Conservation (phyloP, 75 land plant species). For the Pinus taeda region DNA sequence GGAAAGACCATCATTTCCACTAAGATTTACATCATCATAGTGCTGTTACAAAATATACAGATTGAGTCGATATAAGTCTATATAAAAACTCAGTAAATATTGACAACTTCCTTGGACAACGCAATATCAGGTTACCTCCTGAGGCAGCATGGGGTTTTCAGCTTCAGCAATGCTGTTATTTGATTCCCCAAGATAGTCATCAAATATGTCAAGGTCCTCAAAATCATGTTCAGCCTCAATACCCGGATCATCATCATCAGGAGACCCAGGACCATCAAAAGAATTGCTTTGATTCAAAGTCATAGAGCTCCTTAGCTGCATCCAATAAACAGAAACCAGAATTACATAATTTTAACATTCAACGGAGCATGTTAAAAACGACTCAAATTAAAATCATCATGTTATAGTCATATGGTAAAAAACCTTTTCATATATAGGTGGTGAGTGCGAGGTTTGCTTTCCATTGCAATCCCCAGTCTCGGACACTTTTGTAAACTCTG, state of each 20-base stretch:
- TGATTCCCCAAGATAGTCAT: slow-evolving; percentile 13
- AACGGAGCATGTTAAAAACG: neutral
- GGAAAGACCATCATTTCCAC: slow-evolving; percentile 7
- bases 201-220: slow-evolving; percentile 28
- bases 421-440: slow-evolving; percentile 69
- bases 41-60: slow-evolving; percentile 17
- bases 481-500: slow-evolving; percentile 42
- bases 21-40: slow-evolving; percentile 14
- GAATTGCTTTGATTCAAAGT: slow-evolving; percentile 8
- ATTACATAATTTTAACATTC: no score
- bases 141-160: slow-evolving; percentile 15
- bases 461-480: slow-evolving; percentile 18
- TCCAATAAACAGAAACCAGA: neutral
- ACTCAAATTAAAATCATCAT: neutral
- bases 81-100: neutral
- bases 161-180: slow-evolving; percentile 19
- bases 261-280: slow-evolving; percentile 7
- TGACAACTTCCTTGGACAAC: neutral
- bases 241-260: slow-evolving; percentile 18
- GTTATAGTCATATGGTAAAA: neutral
- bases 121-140: slow-evolving; percentile 20
- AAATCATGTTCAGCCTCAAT: slow-evolving; percentile 25
- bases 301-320: slow-evolving; percentile 65
- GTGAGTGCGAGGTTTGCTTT: slow-evolving; percentile 15
- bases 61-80: neutral